Evolutionary conservation across 208 protist species (phyloP), one percentile per base, ranked within the genome.

Genomic region (Spongospora subterranea): DNA sequence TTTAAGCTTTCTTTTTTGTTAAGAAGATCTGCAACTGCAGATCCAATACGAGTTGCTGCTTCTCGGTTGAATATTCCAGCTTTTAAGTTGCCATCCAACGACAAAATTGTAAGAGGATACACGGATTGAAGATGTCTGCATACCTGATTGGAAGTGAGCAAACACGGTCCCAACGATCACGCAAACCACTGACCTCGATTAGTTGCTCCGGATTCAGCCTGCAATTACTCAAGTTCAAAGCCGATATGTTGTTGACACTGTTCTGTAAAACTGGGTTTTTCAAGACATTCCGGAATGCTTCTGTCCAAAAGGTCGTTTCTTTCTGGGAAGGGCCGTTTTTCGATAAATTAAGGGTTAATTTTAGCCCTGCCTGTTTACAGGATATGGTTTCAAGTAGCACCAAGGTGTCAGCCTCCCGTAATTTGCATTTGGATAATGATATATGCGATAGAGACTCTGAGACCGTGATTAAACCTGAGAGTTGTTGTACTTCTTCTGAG

Each of bases 141-240:
- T 60, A 60, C 24, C 50, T 60, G 24, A 60, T 24, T 29, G 6
- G 13, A 29, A 24, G 50, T 60, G 6, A 60, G 24, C 24, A 29
- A 60, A 6, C 24, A 24, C 50, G 24, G 24, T 24, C 50, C 6
- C 13, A 24, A 29, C 50, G 50, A 60, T 29, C 24, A 6, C 24
- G 6, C 50, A 60, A 60, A 60, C 50, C n/a, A n/a, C n/a, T 60
- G n/a, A 82, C 71, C 35, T 6, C 6, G 6, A 82, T 35, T 20
- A 82, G 35, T 43, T 82, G 17, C 6, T 45, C 71, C 6, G 71
- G 71, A n/a, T 35, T 82, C 13, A 82, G 17, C 13, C n/a, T 43
- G 71, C 71, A 82, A 20, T 35, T 17, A 13, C 35, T 45, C 6
- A 82, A n/a, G 71, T 82, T 82, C 71, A 82, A 82, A 20, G 71